Base-by-base conservation (phyloP, 2,329 filamentous ascomycete genomes). In the Trichoderma polysporum region DNA sequence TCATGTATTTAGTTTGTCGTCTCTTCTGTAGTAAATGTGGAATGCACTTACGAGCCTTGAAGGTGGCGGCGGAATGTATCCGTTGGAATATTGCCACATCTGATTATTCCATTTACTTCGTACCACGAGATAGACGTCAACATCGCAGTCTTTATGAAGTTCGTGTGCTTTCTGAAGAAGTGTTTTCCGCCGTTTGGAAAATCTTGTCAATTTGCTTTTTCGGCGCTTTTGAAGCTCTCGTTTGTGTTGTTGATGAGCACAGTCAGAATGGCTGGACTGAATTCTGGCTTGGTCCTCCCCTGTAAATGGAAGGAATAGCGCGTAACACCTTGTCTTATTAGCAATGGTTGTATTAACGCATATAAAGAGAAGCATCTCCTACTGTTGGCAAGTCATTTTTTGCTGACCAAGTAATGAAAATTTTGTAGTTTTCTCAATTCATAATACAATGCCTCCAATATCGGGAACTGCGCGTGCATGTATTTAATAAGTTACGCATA, bases 61-160 rank as follows among this genome's bases (percentile, higher is more conserved):
- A 17, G 19, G 4, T 35, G 19, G 33, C 19, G 49, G 68, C 7
- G 56, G 68, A 33, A 35, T 31, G 15, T 66, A 69, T 31, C 59
- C 53, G 35, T 68, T 68, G 5, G 52, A 59, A 35, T 69, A 69
- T 60, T 60, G 27, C 68, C 45, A 69, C 50, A 68, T 66, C 41
- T 69, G 31, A 59, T 68, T 69, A 53, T 68, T 69, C 17, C 31
- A 39, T 25, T 47, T 58, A 35, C 47, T 69, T n/a, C 62, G 62
- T 13, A 69, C 45, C 12, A 61, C 56, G 13, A 69, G 25, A 60
- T 66, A 68, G 27, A 69, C n/a, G 52, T 69, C 58, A 22, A 61
- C 58, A 29, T 33, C 31, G 35, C 52, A 67, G 31, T 69, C 68
- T 41, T 50, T 35, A 15, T 69, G 19, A 2, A 69, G 45, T 35